These are phyloP conservation scores for Chaetoceros tenuissimus DNA, from an alignment of 108 stramenopile species.

Conservation along the genomic window DNA sequence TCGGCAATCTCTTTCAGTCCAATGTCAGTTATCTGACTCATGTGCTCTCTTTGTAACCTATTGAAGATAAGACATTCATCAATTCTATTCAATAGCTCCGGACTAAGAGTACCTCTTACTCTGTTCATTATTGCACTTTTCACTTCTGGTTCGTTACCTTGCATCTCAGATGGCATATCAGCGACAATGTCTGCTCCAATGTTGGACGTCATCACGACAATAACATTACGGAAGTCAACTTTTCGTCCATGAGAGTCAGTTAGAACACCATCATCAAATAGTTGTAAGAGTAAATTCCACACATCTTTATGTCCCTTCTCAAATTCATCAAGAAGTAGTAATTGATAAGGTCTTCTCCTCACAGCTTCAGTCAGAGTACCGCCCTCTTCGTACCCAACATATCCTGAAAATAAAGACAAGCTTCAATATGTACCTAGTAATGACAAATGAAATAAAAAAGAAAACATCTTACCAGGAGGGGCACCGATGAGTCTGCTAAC, in stretches of 20 bases:
- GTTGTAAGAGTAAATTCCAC: slow-evolving; percentile 76
- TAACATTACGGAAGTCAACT: slow-evolving; percentile 69
- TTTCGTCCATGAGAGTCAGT: slow-evolving; percentile 65
- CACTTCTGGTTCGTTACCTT: slow-evolving; percentile 56
- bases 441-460: background rate
- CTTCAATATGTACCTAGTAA: background rate
- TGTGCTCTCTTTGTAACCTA: slow-evolving; percentile 58
- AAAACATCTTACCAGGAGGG: slow-evolving; percentile 50
- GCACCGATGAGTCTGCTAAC: slow-evolving; percentile 78
- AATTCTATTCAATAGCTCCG: slow-evolving; percentile 74
- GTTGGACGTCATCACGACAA: slow-evolving; percentile 81
- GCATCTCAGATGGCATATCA: slow-evolving; percentile 40
- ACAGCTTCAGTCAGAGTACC: slow-evolving; percentile 68
- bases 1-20: slow-evolving; percentile 47
- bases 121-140: slow-evolving; percentile 56
- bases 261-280: slow-evolving; percentile 74
- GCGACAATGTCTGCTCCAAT: slow-evolving; percentile 64
- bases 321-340: slow-evolving; percentile 79
- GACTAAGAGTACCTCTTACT: slow-evolving; percentile 53
- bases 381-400: slow-evolving; percentile 72
- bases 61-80: slow-evolving; percentile 66
- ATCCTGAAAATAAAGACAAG: slow-evolving; percentile 1
- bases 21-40: slow-evolving; percentile 54
- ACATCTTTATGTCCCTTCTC: slow-evolving; percentile 74
- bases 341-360: slow-evolving; percentile 74